Percentiles rank a stretch among this genome's conserved stretches.
Conservation (phyloP, 1,284 basidiomycete genomes). For the Vanrija sp. region DNA sequence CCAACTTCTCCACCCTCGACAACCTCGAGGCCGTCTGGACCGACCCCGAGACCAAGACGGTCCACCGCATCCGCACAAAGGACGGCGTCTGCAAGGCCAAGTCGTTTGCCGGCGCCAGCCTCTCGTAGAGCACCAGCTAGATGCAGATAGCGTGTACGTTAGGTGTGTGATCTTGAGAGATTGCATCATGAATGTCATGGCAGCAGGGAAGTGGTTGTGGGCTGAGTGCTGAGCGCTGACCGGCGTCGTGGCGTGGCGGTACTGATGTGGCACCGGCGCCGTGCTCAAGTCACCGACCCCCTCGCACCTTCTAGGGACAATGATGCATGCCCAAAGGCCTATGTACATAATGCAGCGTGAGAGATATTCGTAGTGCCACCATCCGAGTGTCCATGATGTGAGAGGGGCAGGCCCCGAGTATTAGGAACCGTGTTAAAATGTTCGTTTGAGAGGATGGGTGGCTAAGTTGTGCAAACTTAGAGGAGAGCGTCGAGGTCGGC, state of each 20-base stretch:
- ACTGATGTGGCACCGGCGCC: too few species aligned
- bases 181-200: not conserved
- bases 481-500: slow-evolving; percentile 17
- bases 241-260: too few species aligned
- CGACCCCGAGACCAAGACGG: slow-evolving; percentile 71
- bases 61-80: slow-evolving; percentile 79
- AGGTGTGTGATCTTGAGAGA: too few species aligned
- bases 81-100: slow-evolving; percentile 77
- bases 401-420: too few species aligned
- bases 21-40: slow-evolving; percentile 85
- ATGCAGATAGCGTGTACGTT: too few species aligned
- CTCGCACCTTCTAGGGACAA: not conserved
- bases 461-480: not conserved
- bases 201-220: too few species aligned
- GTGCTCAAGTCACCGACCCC: too few species aligned
- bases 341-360: not conserved
- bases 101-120: slow-evolving; percentile 74
- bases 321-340: not conserved
- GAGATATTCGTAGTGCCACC: too few species aligned
- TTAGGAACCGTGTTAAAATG: too few species aligned
- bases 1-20: slow-evolving; percentile 80
- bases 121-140: slow-evolving; percentile 58
- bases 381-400: too few species aligned
- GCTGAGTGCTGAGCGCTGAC: not conserved
- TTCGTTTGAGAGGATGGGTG: too few species aligned